Evolutionary conservation across 2,329 filamentous ascomycete genomes (phyloP), one percentile per base, ranked within the genome.

Genomic region (Ilyonectria mors-panacis): DNA sequence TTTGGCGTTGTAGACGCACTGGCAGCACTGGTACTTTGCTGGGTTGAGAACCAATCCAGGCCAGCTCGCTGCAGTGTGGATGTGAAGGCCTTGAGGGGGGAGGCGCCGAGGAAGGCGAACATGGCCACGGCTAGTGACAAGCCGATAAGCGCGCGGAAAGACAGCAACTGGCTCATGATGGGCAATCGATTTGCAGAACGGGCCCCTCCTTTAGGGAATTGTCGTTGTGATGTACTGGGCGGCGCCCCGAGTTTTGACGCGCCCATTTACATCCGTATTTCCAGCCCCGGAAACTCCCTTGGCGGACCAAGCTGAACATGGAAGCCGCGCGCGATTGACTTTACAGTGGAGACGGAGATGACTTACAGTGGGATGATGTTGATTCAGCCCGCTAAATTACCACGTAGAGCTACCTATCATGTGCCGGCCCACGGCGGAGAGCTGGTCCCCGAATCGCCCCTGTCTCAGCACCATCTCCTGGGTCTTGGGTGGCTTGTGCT

Each of bases 231-330:
- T 57, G 23, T 10, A 63, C 23, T 30, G 50, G 30, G 65, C 37
- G 45, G 51, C 39, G 37, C 51, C 26, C 21, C 23, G 53, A 21
- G 44, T 57, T 65, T 73, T 69, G 54, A 37, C 63, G 26, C 45
- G 35, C 59, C 44, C 26, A 26, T 26, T 56, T 65, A 65, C 72
- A 75, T 76, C 74, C 74, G 74, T 71, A 72, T 72, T 69, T 76
- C 74, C 74, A 68, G 66, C 42, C 59, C 26, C 44, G 30, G 66
- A 33, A 50, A 62, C 45, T 53, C 26, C 39, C 56, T 50, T 21
- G 21, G 17, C 28, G 51, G 58, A 61, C 50, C 35, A 44, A 19
- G 50, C 69, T 73, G 72, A 70, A 72, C 64, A 62, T 67, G 39
- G 39, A 44, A 19, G 10, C 58, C 65, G 67, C 59, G 67, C 62